Percentiles rank a stretch among this genome's conserved stretches.
These are phyloP conservation scores for Secale cereale DNA, from an alignment of 176 grass and related monocot species.

Conservation along the genomic window DNA sequence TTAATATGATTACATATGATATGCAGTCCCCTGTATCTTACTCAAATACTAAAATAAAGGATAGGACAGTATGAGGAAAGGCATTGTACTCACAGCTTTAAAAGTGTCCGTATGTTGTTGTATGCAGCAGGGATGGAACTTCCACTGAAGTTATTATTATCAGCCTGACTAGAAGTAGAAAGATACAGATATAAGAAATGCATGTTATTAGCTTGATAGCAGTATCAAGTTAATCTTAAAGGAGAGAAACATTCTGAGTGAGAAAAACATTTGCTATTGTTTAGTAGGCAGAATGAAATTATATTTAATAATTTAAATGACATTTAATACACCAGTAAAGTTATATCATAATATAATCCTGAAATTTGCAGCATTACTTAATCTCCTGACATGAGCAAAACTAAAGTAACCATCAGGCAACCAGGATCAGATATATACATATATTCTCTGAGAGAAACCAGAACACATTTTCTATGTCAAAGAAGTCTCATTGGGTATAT, in stretches of 20 bases:
- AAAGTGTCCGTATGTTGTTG: constrained; percentile 50
- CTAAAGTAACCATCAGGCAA: background rate
- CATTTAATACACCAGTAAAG: constrained; percentile 1
- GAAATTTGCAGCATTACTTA: constrained; percentile 13
- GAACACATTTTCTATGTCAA: background rate
- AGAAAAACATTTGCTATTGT: background rate
- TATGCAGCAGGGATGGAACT: constrained; percentile 79
- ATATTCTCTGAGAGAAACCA: constrained; percentile 16
- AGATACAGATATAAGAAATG: constrained; percentile 30
- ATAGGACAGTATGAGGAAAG: background rate
- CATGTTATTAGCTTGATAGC: constrained; percentile 3
- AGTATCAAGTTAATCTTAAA: constrained; percentile 1
- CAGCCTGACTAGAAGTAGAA: constrained; percentile 76
- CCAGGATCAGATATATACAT: background rate
- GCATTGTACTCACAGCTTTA: constrained; percentile 83
- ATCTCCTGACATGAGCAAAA: background rate
- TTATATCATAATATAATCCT: constrained; percentile 15
- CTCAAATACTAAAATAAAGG: background rate
- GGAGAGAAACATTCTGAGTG: background rate
- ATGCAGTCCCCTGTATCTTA: background rate
- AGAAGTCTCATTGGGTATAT: constrained; percentile 2
- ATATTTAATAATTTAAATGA: background rate
- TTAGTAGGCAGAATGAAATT: background rate
- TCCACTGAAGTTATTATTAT: constrained; percentile 97
- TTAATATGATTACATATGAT: background rate